Evolutionary conservation across 148 eudicot genomes (phyloP).

Genomic region (Chenopodium suecicum): DNA sequence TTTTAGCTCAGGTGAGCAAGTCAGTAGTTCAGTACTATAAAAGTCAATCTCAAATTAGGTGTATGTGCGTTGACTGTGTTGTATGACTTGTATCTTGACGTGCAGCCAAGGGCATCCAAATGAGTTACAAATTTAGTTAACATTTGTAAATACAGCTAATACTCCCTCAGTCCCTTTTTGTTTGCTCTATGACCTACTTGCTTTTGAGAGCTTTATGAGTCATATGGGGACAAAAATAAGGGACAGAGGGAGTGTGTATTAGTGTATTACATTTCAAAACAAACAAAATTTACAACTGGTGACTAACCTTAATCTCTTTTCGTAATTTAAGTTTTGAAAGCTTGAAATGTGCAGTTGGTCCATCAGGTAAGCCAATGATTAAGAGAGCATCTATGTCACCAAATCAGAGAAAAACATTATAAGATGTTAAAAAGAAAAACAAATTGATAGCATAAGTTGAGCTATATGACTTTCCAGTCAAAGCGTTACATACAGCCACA

Average conservation of each 20-base stretch:
- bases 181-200: too few species aligned
- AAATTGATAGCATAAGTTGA: too few species aligned
- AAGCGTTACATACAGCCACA: not conserved
- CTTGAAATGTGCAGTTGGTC: constrained; percentile 98
- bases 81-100: not conserved
- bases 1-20: not conserved
- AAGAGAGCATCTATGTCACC: constrained; percentile 71
- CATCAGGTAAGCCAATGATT: constrained; percentile 80
- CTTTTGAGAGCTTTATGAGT: too few species aligned
- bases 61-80: not conserved
- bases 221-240: too few species aligned
- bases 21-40: too few species aligned
- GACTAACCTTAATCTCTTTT: constrained; percentile 83
- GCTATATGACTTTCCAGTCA: not conserved
- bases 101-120: not conserved
- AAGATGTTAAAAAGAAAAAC: not conserved
- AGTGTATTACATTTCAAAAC: not conserved
- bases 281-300: not conserved
- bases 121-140: not conserved
- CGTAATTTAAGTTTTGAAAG: constrained; percentile 79
- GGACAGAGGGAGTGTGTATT: too few species aligned
- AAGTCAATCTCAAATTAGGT: not conserved
- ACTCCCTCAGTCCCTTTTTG: not conserved
- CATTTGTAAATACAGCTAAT: not conserved
- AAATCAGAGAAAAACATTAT: not conserved